Evolutionary conservation across 441 rosid species (phyloP).

Genomic region (Aleurites moluccanus): DNA sequence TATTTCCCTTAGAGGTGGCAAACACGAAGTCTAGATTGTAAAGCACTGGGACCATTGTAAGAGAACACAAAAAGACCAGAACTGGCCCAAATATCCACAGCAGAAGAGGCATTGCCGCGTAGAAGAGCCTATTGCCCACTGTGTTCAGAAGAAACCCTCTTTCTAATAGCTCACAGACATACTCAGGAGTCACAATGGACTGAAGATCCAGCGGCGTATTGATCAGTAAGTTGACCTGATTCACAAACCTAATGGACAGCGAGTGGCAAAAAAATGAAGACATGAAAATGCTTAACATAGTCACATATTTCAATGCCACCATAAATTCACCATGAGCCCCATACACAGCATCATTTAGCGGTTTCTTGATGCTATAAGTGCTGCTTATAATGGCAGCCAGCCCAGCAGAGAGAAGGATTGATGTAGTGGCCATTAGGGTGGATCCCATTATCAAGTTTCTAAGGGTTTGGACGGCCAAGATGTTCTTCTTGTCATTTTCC

Average conservation of each 20-base stretch:
- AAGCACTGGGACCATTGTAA: constrained; percentile 65
- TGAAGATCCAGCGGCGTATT: constrained; percentile 54
- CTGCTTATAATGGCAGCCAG: constrained; percentile 89
- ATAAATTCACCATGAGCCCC: constrained; percentile 90
- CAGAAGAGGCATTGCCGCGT: constrained; percentile 69
- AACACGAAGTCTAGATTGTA: constrained; percentile 73
- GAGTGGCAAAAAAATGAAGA: constrained; percentile 86
- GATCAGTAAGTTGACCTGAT: constrained; percentile 80
- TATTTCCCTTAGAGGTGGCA: constrained; percentile 28
- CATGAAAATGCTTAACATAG: constrained; percentile 64
- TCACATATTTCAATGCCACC: constrained; percentile 77
- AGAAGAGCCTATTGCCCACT: constrained; percentile 75
- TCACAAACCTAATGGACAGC: constrained; percentile 67
- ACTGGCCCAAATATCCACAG: constrained; percentile 93
- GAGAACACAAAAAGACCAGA: constrained; percentile 62
- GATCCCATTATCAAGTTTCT: constrained; percentile 94
- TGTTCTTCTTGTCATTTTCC: constrained; percentile 94
- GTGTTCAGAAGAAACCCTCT: constrained; percentile 70
- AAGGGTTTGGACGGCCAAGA: constrained; percentile 77
- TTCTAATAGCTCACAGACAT: constrained; percentile 56
- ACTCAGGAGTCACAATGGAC: constrained; percentile 44
- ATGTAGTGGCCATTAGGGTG: constrained; percentile 92
- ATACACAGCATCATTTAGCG: constrained; percentile 58
- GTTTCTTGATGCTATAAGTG: constrained; percentile 81
- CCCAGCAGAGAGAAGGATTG: constrained; percentile 78